phyloP scores from a whole-genome alignment of 306 rosid genomes.

The Herpetospermum pedunculosum region DNA sequence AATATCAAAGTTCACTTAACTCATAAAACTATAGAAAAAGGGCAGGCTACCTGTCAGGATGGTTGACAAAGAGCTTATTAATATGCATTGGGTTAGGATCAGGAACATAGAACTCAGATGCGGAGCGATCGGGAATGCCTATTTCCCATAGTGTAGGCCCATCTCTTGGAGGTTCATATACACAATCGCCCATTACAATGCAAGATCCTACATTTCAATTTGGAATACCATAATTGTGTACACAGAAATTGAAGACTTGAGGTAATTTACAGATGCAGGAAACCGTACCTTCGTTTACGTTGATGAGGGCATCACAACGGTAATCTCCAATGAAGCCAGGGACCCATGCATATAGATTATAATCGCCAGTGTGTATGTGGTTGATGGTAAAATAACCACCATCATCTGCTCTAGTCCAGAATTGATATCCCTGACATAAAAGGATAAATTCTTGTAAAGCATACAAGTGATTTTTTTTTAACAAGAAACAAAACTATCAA shows the following conservation, averaged over 20 bases:
- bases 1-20: background rate
- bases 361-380: constrained; percentile 48
- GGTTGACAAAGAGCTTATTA: constrained; percentile 60
- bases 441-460: constrained; percentile 7
- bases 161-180: constrained; percentile 73
- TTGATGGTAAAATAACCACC: constrained; percentile 54
- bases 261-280: background rate
- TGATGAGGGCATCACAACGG: constrained; percentile 36
- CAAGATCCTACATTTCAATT: constrained; percentile 33
- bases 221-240: background rate
- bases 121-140: constrained; percentile 82
- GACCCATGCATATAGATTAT: constrained; percentile 84
- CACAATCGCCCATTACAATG: constrained; percentile 51
- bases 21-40: background rate
- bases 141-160: constrained; percentile 98
- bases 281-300: constrained; percentile 45
- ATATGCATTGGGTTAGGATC: constrained; percentile 68
- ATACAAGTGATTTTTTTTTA: background rate
- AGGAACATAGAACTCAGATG: constrained; percentile 83
- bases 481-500: background rate
- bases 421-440: constrained; percentile 62
- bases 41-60: constrained; percentile 78
- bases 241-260: background rate
- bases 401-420: constrained; percentile 64
- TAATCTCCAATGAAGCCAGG: constrained; percentile 88